Conservation (phyloP, 1,139 yeast genomes). For the Blastobotrys buckinghamii region DNA sequence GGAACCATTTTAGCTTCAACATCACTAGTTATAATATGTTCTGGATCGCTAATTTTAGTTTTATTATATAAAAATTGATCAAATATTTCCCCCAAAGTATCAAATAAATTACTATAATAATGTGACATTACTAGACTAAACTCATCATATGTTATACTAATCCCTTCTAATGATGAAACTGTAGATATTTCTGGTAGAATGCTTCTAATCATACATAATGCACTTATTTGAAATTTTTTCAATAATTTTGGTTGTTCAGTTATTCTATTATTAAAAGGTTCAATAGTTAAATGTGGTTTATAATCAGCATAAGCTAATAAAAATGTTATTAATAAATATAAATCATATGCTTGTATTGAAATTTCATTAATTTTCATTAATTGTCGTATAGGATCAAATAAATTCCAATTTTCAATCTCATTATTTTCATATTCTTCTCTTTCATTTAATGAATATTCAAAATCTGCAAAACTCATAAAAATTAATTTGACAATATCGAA, state of each 20-base stretch:
- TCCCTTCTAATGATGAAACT: conserved; percentile 15
- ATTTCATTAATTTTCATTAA: conserved; percentile 19
- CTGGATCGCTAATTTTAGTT: not conserved
- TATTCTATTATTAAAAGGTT: conserved; percentile 4
- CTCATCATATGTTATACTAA: conserved; percentile 17
- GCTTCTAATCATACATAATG: conserved; percentile 18
- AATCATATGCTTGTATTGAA: conserved; percentile 18
- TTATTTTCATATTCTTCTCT: not conserved
- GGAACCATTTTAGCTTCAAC: not conserved
- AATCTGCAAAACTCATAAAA: conserved; percentile 34
- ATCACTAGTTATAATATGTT: conserved; percentile 29
- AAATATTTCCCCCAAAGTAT: conserved; percentile 24
- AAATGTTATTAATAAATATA: conserved; percentile 24
- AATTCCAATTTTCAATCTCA: conserved; percentile 25
- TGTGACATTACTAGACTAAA: conserved; percentile 19
- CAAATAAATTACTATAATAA: conserved; percentile 23
- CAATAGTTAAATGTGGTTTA: conserved; percentile 9
- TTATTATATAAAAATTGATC: conserved; percentile 22
- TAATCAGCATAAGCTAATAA: conserved; percentile 23
- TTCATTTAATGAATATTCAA: not conserved
- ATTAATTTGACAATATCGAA: conserved; percentile 36
- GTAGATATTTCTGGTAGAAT: conserved; percentile 13
- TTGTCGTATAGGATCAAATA: conserved; percentile 25
- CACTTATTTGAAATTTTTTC: conserved; percentile 8
- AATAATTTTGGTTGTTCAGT: not conserved